Evolutionary conservation across 106 monocot genomes (phyloP).

Genomic region (Dendrobium officinale): DNA sequence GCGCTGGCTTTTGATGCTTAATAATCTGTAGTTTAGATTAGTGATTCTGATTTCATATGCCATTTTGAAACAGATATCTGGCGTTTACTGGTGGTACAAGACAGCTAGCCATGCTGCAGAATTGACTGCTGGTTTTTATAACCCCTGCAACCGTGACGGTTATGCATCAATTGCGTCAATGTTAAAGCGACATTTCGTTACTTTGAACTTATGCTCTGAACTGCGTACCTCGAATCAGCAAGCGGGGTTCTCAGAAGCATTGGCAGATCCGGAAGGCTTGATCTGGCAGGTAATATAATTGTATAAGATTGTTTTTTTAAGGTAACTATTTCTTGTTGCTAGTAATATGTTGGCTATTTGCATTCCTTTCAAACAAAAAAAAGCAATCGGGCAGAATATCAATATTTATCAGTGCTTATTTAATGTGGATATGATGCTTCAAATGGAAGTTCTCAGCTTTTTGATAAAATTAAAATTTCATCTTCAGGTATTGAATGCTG

Average conservation of each 20-base stretch:
- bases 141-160: slow-evolving; percentile 89
- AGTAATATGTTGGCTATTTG: background rate
- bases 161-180: slow-evolving; percentile 70
- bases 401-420: slow-evolving; percentile 4
- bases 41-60: background rate
- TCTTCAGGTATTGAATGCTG: slow-evolving; percentile 80
- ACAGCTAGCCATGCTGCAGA: slow-evolving; percentile 99
- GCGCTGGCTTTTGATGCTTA: background rate
- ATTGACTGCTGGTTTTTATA: slow-evolving; percentile 88
- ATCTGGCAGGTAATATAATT: slow-evolving; percentile 81
- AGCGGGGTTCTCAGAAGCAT: slow-evolving; percentile 70
- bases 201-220: slow-evolving; percentile 88
- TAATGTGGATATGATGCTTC: background rate
- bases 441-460: background rate
- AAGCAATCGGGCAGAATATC: background rate
- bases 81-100: slow-evolving; percentile 98
- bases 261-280: slow-evolving; percentile 87
- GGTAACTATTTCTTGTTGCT: background rate
- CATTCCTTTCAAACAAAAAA: background rate
- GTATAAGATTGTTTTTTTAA: background rate
- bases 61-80: slow-evolving; percentile 44
- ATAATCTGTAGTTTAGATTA: background rate
- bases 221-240: slow-evolving; percentile 68
- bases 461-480: background rate
- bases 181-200: slow-evolving; percentile 60